These are phyloP conservation scores for Coniochaeta sp. DNA, from an alignment of 2,329 filamentous ascomycete species.

Conservation along the genomic window DNA sequence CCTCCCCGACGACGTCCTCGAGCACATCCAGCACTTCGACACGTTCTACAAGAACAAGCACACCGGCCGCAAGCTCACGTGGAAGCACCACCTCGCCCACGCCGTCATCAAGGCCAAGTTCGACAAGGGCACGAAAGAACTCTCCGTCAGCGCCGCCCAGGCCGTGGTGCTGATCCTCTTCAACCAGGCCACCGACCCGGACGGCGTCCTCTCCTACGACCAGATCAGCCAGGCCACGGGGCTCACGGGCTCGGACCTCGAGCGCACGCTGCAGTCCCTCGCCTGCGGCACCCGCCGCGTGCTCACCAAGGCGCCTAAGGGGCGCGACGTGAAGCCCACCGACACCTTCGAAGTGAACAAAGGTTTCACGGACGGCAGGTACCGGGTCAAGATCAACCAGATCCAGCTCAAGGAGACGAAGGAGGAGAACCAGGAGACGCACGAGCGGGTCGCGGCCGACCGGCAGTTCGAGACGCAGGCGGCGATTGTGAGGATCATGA, in stretches of 20 bases:
- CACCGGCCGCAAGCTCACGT: constrained; percentile 75
- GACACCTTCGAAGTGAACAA: constrained; percentile 84
- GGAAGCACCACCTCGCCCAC: constrained; percentile 91
- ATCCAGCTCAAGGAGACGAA: constrained; percentile 95
- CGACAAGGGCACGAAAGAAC: constrained; percentile 72
- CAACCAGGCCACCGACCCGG: constrained; percentile 55
- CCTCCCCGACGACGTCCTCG: constrained; percentile 67
- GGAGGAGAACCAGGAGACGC: constrained; percentile 89
- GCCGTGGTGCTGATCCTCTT: constrained; percentile 86
- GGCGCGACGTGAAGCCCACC: constrained; percentile 66
- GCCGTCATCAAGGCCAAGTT: constrained; percentile 80
- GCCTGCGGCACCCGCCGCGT: constrained; percentile 86
- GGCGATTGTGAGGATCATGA: constrained; percentile 95
- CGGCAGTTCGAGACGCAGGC: constrained; percentile 95
- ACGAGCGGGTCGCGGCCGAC: constrained; percentile 82
- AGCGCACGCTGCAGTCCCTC: constrained; percentile 87
- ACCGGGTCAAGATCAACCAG: constrained; percentile 96
- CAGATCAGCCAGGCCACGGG: constrained; percentile 70
- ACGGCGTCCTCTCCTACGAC: constrained; percentile 63
- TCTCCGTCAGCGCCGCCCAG: constrained; percentile 88
- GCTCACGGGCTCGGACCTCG: constrained; percentile 70
- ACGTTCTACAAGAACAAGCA: constrained; percentile 84
- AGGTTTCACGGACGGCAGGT: constrained; percentile 71
- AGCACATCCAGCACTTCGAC: constrained; percentile 77
- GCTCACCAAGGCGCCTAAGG: constrained; percentile 76